Evolutionary conservation across 2,329 filamentous ascomycete species (phyloP).

Genomic region (Albophoma yamanashiensis): DNA sequence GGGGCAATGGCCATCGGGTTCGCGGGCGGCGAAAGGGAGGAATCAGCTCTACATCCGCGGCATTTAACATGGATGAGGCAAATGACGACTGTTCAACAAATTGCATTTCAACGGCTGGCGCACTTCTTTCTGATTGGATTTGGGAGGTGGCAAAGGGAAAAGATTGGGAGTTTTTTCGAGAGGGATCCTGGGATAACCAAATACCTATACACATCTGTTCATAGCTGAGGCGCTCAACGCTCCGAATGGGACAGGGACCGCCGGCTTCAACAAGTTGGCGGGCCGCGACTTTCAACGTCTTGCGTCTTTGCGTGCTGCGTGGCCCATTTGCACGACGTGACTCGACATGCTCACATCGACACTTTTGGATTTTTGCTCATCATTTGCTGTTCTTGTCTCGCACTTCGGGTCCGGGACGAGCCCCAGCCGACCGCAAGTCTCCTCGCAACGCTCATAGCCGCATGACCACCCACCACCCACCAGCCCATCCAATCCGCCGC

Average conservation of each 20-base stretch:
- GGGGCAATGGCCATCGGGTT: neutral
- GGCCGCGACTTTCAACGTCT: neutral
- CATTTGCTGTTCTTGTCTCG: neutral
- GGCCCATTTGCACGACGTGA: neutral
- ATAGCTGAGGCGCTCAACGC: constrained; percentile 8
- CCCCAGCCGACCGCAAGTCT: neutral
- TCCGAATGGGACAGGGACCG: constrained; percentile 2
- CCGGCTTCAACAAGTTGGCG: constrained; percentile 8
- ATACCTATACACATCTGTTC: constrained; percentile 1
- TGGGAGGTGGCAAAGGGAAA: neutral
- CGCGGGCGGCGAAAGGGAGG: constrained; percentile 1
- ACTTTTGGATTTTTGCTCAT: neutral
- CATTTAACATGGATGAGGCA: constrained; percentile 13
- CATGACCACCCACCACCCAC: neutral
- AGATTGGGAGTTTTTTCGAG: constrained; percentile 7
- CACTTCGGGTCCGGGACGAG: neutral
- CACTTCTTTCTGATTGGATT: neutral
- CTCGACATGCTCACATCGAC: neutral
- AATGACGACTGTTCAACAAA: constrained; percentile 15
- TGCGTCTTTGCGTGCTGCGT: neutral
- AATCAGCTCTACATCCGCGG: constrained; percentile 2
- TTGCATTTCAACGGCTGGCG: constrained; percentile 12
- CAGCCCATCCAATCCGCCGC: neutral
- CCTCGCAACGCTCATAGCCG: neutral
- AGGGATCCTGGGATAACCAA: constrained; percentile 1